Base-by-base conservation (phyloP, 768 basidiomycete genomes). In the Leucosporidium scottii region DNA sequence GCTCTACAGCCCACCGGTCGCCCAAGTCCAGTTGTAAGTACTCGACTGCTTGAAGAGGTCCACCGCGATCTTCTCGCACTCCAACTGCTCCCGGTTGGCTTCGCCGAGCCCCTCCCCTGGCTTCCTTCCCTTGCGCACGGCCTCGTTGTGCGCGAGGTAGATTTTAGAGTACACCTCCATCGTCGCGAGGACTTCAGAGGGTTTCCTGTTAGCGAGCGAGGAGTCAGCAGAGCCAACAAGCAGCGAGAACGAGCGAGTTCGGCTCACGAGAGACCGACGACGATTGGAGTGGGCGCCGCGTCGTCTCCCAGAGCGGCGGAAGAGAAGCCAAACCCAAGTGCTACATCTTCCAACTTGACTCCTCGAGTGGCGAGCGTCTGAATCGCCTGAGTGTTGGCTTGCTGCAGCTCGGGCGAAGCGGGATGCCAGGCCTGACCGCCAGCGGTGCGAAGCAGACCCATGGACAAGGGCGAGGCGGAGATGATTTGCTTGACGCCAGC, bases 391-490 rank as follows among this genome's bases (percentile, higher is more conserved):
- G 73, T 66, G 12, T 81, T 82, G 0, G 83, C 85, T 18, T 78
- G 77, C 31, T 75, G 80, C 50, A 90, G 67, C 18, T 74, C 78
- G 20, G 77, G 74, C 25, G 89, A 83, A 9, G 89, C 89, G 21
- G 90, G 89, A 75, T 92, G 90, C 91, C 90, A 93, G 3, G 77
- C 18, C 1, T 87, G 87, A 3, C 83, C 81, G 1, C 75, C 76
- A 4, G 79, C 71, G 13, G 80, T 78, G 0, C 85, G 85, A 44
- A 93, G 82, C 4, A 93, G 83, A 0, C 87, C 87, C 91, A 93
- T 93, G 75, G 84, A 86, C 61, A 93, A 81, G 12, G 91, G 91
- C 3, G 90, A 91, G 2, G 91, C 91, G 3, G 86, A 81, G 60
- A 91, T 62, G 34, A 93, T 80, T 64, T 89, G 87, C 64, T 78